These are phyloP conservation scores for Prunus fruticosa DNA, from an alignment of 306 rosid genomes.

Conservation along the genomic window DNA sequence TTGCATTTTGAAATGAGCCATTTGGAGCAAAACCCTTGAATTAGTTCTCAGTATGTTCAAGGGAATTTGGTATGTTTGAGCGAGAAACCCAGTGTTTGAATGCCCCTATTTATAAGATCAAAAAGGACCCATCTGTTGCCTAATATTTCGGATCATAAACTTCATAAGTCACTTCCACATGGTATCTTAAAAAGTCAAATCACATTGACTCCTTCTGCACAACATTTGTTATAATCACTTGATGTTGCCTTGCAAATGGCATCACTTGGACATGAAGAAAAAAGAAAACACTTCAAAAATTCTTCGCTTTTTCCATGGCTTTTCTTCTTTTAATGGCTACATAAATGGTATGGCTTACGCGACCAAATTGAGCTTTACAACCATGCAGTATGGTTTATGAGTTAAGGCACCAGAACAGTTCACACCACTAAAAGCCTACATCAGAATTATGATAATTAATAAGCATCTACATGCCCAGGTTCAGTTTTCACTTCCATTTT, in stretches of 20 bases:
- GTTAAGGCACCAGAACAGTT: neutral
- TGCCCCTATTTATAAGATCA: conserved; percentile 34
- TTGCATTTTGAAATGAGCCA: conserved; percentile 14
- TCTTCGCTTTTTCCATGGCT: neutral
- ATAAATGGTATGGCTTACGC: no score
- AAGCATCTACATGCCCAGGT: conserved; percentile 3
- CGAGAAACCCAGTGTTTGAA: conserved; percentile 1
- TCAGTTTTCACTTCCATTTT: conserved; percentile 19
- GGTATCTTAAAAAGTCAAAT: conserved; percentile 25
- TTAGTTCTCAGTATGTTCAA: neutral
- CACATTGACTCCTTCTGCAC: neutral
- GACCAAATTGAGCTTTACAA: conserved; percentile 13
- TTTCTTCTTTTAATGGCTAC: no score
- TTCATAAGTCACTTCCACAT: conserved; percentile 20
- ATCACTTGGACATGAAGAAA: conserved; percentile 20
- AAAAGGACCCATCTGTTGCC: conserved; percentile 2
- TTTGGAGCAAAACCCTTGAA: neutral
- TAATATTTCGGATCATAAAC: conserved; percentile 19
- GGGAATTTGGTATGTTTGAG: neutral
- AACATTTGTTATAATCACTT: neutral
- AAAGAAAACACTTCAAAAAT: neutral
- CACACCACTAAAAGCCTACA: neutral
- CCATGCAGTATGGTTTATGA: conserved; percentile 13
- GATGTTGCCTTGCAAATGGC: conserved; percentile 11
- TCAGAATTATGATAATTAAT: neutral